Evolutionary conservation across 139 green algal genomes (phyloP), one percentile per base, ranked within the genome.

Genomic region (Chlorella sp.): DNA sequence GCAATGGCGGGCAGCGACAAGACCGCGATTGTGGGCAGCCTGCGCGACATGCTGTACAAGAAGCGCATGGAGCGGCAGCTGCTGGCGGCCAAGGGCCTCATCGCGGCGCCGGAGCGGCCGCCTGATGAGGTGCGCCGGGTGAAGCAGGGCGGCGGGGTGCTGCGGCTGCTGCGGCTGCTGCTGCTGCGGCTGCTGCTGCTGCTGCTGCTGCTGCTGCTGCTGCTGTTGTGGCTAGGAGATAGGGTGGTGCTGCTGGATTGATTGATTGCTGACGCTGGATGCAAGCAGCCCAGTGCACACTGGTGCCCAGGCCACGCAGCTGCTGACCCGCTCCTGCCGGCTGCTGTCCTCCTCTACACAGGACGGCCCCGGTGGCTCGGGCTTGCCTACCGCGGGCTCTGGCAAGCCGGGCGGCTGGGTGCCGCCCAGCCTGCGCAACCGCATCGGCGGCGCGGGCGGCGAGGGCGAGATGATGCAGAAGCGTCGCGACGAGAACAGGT

Each of bases 11-110:
- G 82, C 68, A 83, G 76, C 26, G 89, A 94, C 90, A 95, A 95
- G 84, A 75, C 44, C 26, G 89, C 81, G 26, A 88, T 94, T 67
- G 84, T 86, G 48, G 76, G 81, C 40, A 84, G 73, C 80, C 89
- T 98, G 81, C 94, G 93, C 81, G 95, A 98, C 79, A 93, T 97
- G 87, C 88, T 98, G 64, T 95, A 97, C 89, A 94, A 95, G 90
- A 93, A 91, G 87, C 91, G 94, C 76, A 97, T 97, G 94, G 94
- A 98, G 91, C 86, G 97, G 36, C 96, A 99, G 89, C 91, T 98
- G 82, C 87, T 95, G 78, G 91, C 92, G 48, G 95, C 94, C 26
- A 94, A 96, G 82, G 95, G 95, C 24, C 88, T 96, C 38, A 86
- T 95, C 17, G 89, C 86, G 22, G 93, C 89, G 24, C 90, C 94